phyloP scores from a whole-genome alignment of 208 protist genomes.

The Acanthamoeba castellanii region DNA sequence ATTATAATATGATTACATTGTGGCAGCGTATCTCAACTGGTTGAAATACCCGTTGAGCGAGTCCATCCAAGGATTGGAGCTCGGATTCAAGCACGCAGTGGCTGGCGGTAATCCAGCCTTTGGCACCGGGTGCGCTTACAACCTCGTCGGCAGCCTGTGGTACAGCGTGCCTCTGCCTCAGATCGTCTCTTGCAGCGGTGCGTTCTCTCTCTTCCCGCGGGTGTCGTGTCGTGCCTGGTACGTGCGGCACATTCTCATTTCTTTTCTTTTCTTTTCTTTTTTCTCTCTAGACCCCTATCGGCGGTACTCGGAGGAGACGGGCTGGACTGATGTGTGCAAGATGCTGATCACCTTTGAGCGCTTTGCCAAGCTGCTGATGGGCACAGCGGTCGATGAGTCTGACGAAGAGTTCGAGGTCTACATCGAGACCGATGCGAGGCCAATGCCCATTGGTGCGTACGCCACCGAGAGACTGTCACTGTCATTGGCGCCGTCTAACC shows the following conservation, averaged over 20 bases:
- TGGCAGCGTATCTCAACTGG: slow-evolving; percentile 48
- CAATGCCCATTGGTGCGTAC: slow-evolving; percentile 48
- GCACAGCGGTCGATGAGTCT: neutral
- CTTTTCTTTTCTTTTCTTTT: neutral
- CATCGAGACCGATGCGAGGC: neutral
- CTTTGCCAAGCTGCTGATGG: slow-evolving; percentile 17
- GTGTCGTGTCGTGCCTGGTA: neutral
- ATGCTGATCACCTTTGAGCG: slow-evolving; percentile 50
- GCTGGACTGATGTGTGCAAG: slow-evolving; percentile 40
- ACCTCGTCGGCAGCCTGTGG: slow-evolving; percentile 32
- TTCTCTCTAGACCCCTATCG: neutral
- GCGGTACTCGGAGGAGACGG: slow-evolving; percentile 16
- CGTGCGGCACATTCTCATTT: neutral
- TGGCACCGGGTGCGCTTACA: slow-evolving; percentile 47
- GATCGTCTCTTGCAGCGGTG: neutral
- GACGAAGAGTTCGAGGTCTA: slow-evolving; percentile 7
- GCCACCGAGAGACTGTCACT: no score
- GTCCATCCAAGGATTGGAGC: slow-evolving; percentile 32
- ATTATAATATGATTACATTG: neutral
- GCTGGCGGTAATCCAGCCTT: slow-evolving; percentile 57
- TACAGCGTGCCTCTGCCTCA: neutral
- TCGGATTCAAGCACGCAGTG: slow-evolving; percentile 59
- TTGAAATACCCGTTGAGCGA: slow-evolving; percentile 1
- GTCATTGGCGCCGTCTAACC: neutral
- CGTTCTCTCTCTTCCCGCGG: neutral